Base-by-base conservation (phyloP, 768 basidiomycete species). In the Lyophyllum decastes region DNA sequence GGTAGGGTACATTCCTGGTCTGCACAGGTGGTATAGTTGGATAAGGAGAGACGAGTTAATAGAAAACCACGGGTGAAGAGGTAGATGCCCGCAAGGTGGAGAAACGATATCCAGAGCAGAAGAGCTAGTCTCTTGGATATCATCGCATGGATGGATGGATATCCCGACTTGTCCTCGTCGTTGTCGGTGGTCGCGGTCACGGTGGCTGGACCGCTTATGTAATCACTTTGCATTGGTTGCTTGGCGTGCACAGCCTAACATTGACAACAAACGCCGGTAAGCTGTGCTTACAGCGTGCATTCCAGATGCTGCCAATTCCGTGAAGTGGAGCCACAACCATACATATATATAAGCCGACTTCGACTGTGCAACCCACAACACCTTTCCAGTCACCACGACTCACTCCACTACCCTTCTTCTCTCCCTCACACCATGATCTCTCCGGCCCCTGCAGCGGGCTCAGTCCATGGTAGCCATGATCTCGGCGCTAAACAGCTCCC, bases 1-100 rank as follows among this genome's bases (percentile, higher is more conserved):
- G 71, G 66, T 8, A 87, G 73, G 9, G 79, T 81, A 68, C 83
- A 84, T 16, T 48, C 54, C 34, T 69, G 57, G 45, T 68, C 67
- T 0, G 67, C 56, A 55, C 84, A 83, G 6, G 73, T 60, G 14
- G 83, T 80, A 55, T 78, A 70, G 48, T 89, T 74, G 0, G 87
- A 76, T 4, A 95, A 81, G 0, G 94, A 83, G 0, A 91, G 76
- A n/a, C 89, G 81, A 11, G 84, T 89, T 53, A 94, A 80, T 26
- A 99, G 86, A 72, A 98, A 99, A 9, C 97, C 97, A 22, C 87
- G 82, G 0, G 91, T 92, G 74, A 97, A 98, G 53, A 96, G 84
- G 70, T 90, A 92, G 25, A 98, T 85, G 14, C 90, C 94, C 25
- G 86, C 78, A 45, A 87, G 64, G 64, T 98, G 95, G 25, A 91